Evolutionary conservation across 164 flowering plant species (phyloP).

Genomic region (Dillenia suffruticosa): DNA sequence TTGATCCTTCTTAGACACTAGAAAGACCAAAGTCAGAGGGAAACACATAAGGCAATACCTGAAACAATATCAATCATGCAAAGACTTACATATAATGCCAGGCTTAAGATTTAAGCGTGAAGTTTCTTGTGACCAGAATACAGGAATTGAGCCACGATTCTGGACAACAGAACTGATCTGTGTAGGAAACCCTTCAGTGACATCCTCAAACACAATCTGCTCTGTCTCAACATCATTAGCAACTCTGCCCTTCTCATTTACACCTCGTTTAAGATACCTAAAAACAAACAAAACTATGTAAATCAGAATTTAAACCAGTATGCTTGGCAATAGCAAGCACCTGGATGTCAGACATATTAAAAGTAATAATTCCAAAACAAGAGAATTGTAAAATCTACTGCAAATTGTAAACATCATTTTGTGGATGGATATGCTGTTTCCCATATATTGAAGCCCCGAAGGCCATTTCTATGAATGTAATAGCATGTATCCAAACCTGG

Average conservation of each 20-base stretch:
- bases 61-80: too few relatives aligned
- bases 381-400: too few relatives aligned
- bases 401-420: too few relatives aligned
- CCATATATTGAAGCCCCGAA: too few relatives aligned
- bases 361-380: too few relatives aligned
- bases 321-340: too few relatives aligned
- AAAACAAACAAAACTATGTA: too few relatives aligned
- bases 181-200: conserved; percentile 43
- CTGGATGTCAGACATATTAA: too few relatives aligned
- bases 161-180: conserved; percentile 91
- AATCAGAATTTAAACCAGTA: too few relatives aligned
- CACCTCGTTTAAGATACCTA: conserved; percentile 95
- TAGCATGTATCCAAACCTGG: conserved; percentile 54
- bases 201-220: conserved; percentile 85
- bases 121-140: conserved; percentile 98
- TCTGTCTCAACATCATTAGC: conserved; percentile 99
- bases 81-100: conserved; percentile 67
- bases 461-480: too few relatives aligned
- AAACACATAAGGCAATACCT: too few relatives aligned
- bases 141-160: conserved; percentile 96
- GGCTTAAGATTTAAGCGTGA: conserved; percentile 84
- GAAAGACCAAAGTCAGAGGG: conserved; percentile 3
- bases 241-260: conserved; percentile 90
- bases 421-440: too few relatives aligned
- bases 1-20: conserved; percentile 80